Evolutionary conservation across 2,329 filamentous ascomycete species (phyloP).

Genomic region (Thelonectria olida): DNA sequence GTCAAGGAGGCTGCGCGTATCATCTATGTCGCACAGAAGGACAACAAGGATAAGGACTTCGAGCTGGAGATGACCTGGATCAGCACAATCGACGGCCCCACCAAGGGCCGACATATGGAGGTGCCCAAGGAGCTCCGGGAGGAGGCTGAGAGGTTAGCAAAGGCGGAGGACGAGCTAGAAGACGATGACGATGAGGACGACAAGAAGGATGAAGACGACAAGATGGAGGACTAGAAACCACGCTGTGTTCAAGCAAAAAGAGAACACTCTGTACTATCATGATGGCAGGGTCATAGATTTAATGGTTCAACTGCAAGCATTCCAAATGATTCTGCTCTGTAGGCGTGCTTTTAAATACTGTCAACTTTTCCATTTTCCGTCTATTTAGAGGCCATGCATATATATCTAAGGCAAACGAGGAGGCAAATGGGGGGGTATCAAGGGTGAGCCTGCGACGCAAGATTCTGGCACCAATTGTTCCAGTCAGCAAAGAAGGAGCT

Average conservation of each 20-base stretch:
- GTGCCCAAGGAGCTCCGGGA: slow-evolving; percentile 91
- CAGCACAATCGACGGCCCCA: slow-evolving; percentile 83
- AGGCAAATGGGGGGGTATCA: slow-evolving; percentile 29
- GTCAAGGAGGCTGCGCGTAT: slow-evolving; percentile 97
- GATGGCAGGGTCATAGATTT: slow-evolving; percentile 47
- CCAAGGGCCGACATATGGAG: slow-evolving; percentile 91
- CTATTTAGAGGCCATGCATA: neutral
- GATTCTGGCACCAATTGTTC: slow-evolving; percentile 75
- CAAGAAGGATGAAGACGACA: slow-evolving; percentile 72
- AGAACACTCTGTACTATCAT: slow-evolving; percentile 49
- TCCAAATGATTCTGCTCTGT: slow-evolving; percentile 17
- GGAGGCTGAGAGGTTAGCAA: slow-evolving; percentile 92
- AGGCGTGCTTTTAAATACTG: neutral
- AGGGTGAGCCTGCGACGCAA: slow-evolving; percentile 47
- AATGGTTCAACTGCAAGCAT: slow-evolving; percentile 43
- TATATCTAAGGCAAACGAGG: neutral
- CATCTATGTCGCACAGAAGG: slow-evolving; percentile 97
- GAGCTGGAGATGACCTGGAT: slow-evolving; percentile 99
- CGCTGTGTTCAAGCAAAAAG: slow-evolving; percentile 27
- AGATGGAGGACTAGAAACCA: slow-evolving; percentile 84
- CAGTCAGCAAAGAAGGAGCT: slow-evolving; percentile 75
- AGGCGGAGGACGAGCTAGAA: slow-evolving; percentile 87
- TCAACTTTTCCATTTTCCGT: slow-evolving; percentile 23
- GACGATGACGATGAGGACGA: slow-evolving; percentile 75
- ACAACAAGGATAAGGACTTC: slow-evolving; percentile 99